Base-by-base conservation (phyloP, 2,329 filamentous ascomycete species). In the Penicillium sp. region DNA sequence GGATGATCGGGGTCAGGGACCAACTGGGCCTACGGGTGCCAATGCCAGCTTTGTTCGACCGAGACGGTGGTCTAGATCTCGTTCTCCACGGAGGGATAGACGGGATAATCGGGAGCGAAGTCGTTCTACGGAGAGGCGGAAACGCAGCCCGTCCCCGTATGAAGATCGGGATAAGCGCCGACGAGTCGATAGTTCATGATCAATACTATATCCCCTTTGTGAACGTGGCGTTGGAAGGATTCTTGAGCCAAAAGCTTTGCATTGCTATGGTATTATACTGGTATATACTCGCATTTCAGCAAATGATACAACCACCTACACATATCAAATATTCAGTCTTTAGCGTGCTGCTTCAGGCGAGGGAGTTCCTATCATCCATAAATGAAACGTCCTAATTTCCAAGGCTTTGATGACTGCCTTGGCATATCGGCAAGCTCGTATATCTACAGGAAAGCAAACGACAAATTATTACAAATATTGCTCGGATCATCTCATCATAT, bases 31-130 rank as follows among this genome's bases (percentile, higher is more conserved):
- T 10, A 79, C 75, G 3, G 79, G 79, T 33, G 78, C 79, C 8
- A 81, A 81, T 71, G 76, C 78, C 26, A 77, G 74, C 59, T 68
- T 65, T 27, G 71, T 81, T 22, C 71, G 72, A 39, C 68, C 74
- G 52, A 68, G 77, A 52, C 68, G 65, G 7, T 65, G 68, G 33
- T 74, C 74, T 21, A 63, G 76, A 75, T 87, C 85, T 2, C 73
- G 77, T 57, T 86, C 85, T n/a, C 84, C 68, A 5, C 74, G 50
- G 7, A 31, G 67, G 59, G 71, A 67, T 16, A 68, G 83, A 55
- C 69, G 77, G 44, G 76, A 84, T 47, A 68, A 83, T 55, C 69
- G 77, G 42, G 76, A 65, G 50, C 64, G 68, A 47, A 83, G 85
- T 42, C 74, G 76, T 16, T 70, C 67, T 21, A 60, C 63, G 44